phyloP scores from a whole-genome alignment of 371 early-diverging fungal genomes.

The Conidiobolus incongruus region DNA sequence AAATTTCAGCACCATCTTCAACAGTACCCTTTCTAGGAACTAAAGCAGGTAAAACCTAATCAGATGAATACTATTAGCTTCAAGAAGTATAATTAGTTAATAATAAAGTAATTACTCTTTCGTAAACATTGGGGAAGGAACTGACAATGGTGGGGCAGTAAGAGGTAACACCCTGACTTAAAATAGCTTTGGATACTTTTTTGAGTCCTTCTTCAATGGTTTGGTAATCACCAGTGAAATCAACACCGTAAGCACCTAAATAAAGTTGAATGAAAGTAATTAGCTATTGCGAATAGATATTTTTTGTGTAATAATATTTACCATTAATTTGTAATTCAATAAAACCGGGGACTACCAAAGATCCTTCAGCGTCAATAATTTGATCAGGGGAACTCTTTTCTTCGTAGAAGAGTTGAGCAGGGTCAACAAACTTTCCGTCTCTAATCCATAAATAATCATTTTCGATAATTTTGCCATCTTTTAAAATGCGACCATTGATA shows the following conservation, averaged over 20 bases:
- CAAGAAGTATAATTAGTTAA: too few relatives aligned
- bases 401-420: conserved; percentile 41
- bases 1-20: conserved; percentile 46
- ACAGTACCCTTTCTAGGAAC: conserved; percentile 41
- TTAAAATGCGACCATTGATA: conserved; percentile 45
- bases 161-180: conserved; percentile 55
- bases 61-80: too few relatives aligned
- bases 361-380: conserved; percentile 47
- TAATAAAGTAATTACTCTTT: too few relatives aligned
- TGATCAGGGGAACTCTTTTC: conserved; percentile 37
- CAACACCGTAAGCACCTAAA: conserved; percentile 64
- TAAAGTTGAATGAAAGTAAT: too few relatives aligned
- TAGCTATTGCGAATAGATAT: too few relatives aligned
- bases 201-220: conserved; percentile 22
- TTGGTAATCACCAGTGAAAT: conserved; percentile 42
- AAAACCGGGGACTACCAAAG: conserved; percentile 53
- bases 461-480: conserved; percentile 42
- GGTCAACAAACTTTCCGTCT: conserved; percentile 55
- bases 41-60: conserved; percentile 35
- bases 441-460: conserved; percentile 51
- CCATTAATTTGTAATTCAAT: conserved; percentile 71
- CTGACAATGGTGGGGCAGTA: conserved; percentile 72
- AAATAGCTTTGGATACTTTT: conserved; percentile 46
- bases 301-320: too few relatives aligned
- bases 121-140: conserved; percentile 45